These are phyloP conservation scores for Kluyveromyces sp. DNA, from an alignment of 1,139 yeast species.

Conservation along the genomic window DNA sequence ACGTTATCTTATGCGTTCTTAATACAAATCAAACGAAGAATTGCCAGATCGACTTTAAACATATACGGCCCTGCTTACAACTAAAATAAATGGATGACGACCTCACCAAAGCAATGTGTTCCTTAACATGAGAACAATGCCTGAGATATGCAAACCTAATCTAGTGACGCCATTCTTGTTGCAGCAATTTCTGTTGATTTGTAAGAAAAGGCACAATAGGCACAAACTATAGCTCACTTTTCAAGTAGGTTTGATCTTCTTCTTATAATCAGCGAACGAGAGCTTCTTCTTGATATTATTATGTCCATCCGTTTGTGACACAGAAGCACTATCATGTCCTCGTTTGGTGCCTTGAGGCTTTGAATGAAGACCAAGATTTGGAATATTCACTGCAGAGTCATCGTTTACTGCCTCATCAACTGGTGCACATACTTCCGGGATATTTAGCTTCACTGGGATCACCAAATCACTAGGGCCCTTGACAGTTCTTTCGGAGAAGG, in stretches of 20 bases:
- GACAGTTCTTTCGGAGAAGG: not conserved
- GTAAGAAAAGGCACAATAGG: too few species aligned
- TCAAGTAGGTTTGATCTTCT: conserved; percentile 44
- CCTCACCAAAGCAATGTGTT: too few species aligned
- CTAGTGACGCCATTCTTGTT: too few species aligned
- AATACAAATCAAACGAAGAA: too few species aligned
- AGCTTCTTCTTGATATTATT: conserved; percentile 45
- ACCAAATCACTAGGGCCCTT: not conserved
- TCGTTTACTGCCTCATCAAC: not conserved
- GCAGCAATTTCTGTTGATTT: too few species aligned
- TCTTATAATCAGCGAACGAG: conserved; percentile 78
- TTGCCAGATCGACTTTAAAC: too few species aligned
- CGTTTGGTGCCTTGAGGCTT: not conserved
- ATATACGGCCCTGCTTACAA: too few species aligned
- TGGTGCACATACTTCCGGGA: not conserved
- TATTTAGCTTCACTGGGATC: not conserved
- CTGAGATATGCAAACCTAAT: too few species aligned
- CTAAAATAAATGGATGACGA: too few species aligned
- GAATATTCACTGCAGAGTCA: not conserved
- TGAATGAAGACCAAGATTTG: not conserved
- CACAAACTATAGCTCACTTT: too few species aligned
- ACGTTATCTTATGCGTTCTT: too few species aligned
- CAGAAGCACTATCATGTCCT: not conserved
- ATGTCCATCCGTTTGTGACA: conserved; percentile 3
- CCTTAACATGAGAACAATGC: too few species aligned